Evolutionary conservation across 208 protist species (phyloP), one percentile per base, ranked within the genome.

Genomic region (Phytomonas serpens): DNA sequence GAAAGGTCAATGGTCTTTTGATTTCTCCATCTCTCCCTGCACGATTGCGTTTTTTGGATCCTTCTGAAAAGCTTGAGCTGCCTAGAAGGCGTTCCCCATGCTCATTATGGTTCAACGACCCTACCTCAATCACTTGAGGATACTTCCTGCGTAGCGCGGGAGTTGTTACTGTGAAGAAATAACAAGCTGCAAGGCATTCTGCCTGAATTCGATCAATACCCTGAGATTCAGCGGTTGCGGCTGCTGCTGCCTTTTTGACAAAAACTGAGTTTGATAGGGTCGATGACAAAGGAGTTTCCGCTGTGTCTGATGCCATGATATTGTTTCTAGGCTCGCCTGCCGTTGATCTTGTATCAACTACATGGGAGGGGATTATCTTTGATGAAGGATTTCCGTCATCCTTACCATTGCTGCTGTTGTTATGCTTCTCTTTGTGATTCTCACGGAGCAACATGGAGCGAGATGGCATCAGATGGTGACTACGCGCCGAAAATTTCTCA

Each of bases 401-500:
- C 51, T 0, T 23, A 30, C 33, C 10, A 19, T 9, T 6, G 0
- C 47, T 27, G 19, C 47, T 6, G 19, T 57, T 27, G 19, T 57
- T 7, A 57, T 27, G 19, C 1, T 6, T 5, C 0, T 57, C 47
- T 19, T 1, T 27, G 47, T 19, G 47, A 6, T 16, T 19, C 16
- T 27, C 42, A 34, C 40, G 36, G 13, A 30, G 16, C 11, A 37
- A 2, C 31, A n/a, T 27, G 29, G 69, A 30, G 10, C 61, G 33
- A 33, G 16, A 47, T 27, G 70, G 51, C 32, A 86, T 57, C 10
- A 92, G 57, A 31, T 77, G 74, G 9, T 75, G 70, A 36, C 80
- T 87, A 30, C 87, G 87, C 27, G 76, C 75, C 23, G 79, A 77
- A 51, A 92, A 92, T 14, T 77, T 78, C 57, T 76, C 74, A 23